Evolutionary conservation across 2,329 filamentous ascomycete species (phyloP).

Genomic region (Xylaria sp.): DNA sequence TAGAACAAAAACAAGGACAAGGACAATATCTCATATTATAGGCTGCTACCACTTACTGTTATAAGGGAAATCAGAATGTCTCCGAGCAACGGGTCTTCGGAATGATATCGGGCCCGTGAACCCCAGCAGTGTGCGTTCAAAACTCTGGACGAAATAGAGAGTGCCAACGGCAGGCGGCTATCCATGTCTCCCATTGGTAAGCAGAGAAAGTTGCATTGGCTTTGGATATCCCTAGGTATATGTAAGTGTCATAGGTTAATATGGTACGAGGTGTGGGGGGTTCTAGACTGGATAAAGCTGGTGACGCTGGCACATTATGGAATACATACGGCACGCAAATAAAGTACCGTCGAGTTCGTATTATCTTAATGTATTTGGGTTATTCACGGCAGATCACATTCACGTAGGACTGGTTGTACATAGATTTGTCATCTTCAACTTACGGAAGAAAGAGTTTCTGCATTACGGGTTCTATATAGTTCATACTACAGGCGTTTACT

Average conservation of each 20-base stretch:
- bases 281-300: neutral
- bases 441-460: neutral
- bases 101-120: conserved; percentile 16
- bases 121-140: neutral
- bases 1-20: neutral
- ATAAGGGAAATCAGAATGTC: neutral
- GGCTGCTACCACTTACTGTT: neutral
- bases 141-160: neutral
- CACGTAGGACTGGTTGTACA: neutral
- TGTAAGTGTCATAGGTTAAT: neutral
- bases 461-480: neutral
- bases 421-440: neutral
- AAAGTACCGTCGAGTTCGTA: neutral
- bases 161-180: neutral
- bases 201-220: neutral
- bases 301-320: neutral
- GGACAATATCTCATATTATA: neutral
- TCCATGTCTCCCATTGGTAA: neutral
- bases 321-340: neutral
- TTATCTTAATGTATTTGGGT: neutral
- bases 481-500: neutral
- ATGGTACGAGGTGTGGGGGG: neutral
- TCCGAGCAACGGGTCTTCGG: conserved; percentile 16
- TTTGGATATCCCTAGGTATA: neutral
- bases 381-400: neutral